Evolutionary conservation across 495 filamentous ascomycete species (phyloP), one percentile per base, ranked within the genome.

Genomic region (Penicillium cataractarum): DNA sequence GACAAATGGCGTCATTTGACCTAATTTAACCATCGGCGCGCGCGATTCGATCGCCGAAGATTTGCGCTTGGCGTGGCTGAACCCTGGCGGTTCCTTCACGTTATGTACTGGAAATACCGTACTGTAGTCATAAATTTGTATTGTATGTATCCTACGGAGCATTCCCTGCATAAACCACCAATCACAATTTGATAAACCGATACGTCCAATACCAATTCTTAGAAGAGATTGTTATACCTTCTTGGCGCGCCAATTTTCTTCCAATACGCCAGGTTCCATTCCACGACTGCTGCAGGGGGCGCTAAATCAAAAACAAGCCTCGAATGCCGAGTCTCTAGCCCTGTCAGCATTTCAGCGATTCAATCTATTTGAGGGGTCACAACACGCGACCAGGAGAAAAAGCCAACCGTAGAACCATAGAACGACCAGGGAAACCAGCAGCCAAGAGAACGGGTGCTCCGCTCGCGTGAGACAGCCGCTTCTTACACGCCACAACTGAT

Each of bases 41-140:
- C 60, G 55, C 60, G 35, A 63, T 63, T 44, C 37, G 53, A 57
- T 63, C 60, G 53, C 33, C 61, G 42, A 24, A n/a, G 55, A 63
- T 58, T 37, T 26, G 32, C 53, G 24, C 26, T 57, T 48, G 54
- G 55, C 55, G 37, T 27, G 55, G 22, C 42, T 52, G 58, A 42
- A 60, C 49, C 58, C 58, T 60, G 58, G 31, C 2, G 46, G 22
- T 17, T 13, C 46, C n/a, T 46, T 8, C 22, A 13, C 7, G 4
- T 19, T n/a, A 1, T 26, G 46, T 29, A 50, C 24, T 9, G 21
- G 12, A 21, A 46, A 22, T 46, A 46, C 19, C 10, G 42, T 46
- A 46, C 12, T 3, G 19, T 19, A 42, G 15, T 6, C n/a, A 17
- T 7, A 42, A 1, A 10, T 9, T 21, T 42, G 40, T n/a, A n/a